These are phyloP conservation scores for Byssochlamys sp. DNA, from an alignment of 2,329 filamentous ascomycete species.

Conservation along the genomic window DNA sequence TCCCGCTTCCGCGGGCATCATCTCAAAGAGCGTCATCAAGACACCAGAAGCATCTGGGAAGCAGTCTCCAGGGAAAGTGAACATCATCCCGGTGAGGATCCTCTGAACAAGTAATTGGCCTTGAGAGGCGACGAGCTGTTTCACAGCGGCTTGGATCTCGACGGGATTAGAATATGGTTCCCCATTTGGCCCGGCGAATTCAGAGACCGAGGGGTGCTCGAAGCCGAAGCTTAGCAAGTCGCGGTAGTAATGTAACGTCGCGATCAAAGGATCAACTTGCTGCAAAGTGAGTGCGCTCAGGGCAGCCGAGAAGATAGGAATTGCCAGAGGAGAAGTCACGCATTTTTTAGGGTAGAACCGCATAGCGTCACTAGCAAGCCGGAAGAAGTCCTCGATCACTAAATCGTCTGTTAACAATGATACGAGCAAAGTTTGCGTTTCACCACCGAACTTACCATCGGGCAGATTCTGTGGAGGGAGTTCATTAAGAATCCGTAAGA, in stretches of 20 bases:
- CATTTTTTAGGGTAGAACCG: conserved; percentile 84
- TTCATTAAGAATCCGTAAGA: conserved; percentile 80
- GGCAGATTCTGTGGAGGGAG: conserved; percentile 68
- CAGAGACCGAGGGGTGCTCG: conserved; percentile 51
- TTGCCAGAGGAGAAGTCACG: conserved; percentile 67
- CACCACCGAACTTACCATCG: conserved; percentile 41
- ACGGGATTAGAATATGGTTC: conserved; percentile 52
- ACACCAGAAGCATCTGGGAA: conserved; percentile 90
- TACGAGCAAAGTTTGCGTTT: not conserved
- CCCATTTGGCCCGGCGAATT: conserved; percentile 54
- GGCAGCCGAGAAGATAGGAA: conserved; percentile 76
- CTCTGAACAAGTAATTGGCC: conserved; percentile 76
- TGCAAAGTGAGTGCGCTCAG: conserved; percentile 78
- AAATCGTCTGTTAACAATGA: conserved; percentile 8
- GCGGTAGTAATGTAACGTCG: conserved; percentile 83
- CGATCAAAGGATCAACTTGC: conserved; percentile 81
- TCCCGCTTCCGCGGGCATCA: conserved; percentile 70
- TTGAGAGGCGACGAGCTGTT: conserved; percentile 57
- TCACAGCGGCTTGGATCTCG: conserved; percentile 64
- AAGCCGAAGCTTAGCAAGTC: conserved; percentile 84
- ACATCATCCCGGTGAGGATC: conserved; percentile 96
- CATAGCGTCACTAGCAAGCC: conserved; percentile 79
- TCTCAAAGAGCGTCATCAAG: conserved; percentile 77
- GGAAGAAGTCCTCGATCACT: conserved; percentile 95
- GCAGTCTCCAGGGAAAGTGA: conserved; percentile 90